A percentile compares a stretch with the other conserved stretches of the same genome.
These are phyloP conservation scores for Marasmius oreades DNA, from an alignment of 1,284 basidiomycete species.

Conservation along the genomic window DNA sequence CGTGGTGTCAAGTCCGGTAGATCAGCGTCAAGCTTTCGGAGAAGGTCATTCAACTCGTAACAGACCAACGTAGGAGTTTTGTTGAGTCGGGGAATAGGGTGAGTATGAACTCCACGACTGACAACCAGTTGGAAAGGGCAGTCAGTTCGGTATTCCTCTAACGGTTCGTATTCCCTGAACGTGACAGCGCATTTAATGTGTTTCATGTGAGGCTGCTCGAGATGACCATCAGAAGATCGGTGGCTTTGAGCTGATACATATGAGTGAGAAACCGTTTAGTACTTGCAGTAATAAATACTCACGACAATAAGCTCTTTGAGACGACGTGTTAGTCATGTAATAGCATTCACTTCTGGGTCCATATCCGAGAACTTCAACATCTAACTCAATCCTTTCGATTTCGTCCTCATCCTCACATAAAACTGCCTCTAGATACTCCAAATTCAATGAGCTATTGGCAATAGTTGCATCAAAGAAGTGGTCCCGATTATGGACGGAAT, in stretches of 20 bases:
- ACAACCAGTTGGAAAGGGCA: conserved; percentile 18
- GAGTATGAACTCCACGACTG: conserved; percentile 12
- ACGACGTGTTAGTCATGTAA: conserved; percentile 8
- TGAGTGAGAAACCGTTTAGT: neutral
- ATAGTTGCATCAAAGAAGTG: conserved; percentile 16
- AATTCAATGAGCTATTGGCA: conserved; percentile 14
- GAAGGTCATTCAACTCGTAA: conserved; percentile 5
- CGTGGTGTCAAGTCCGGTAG: conserved; percentile 22
- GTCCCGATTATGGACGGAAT: conserved; percentile 8
- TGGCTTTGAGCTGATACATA: neutral
- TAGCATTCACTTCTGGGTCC: conserved; percentile 17
- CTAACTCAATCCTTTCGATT: conserved; percentile 16
- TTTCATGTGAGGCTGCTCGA: conserved; percentile 7
- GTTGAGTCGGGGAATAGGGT: conserved; percentile 17
- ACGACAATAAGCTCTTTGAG: conserved; percentile 19
- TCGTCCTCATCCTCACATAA: conserved; percentile 20
- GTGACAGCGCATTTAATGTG: conserved; percentile 11
- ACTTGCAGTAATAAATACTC: conserved; percentile 7
- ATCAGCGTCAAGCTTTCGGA: conserved; percentile 13
- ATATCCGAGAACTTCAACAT: conserved; percentile 14
- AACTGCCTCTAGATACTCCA: conserved; percentile 22
- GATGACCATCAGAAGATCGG: neutral
- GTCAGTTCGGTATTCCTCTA: conserved; percentile 8
- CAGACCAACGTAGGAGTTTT: conserved; percentile 16
- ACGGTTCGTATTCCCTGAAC: conserved; percentile 16